Conservation (phyloP, 176 grass and related monocot genomes). For the Cenchrus americanus region DNA sequence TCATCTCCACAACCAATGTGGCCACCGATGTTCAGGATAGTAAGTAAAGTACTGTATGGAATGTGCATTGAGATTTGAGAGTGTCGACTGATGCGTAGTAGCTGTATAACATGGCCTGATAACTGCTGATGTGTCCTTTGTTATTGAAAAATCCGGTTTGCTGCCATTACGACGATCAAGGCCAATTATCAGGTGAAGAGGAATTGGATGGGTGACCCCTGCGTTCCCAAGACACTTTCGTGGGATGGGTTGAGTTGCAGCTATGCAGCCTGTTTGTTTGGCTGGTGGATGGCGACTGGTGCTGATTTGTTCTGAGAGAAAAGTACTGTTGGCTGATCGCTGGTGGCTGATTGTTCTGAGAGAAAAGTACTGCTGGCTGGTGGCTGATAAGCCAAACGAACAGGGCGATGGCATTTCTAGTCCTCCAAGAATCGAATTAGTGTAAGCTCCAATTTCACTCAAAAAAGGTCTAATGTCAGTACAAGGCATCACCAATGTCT, state of each 20-base stretch:
- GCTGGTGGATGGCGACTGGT: too few relatives aligned
- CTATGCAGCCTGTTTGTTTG: too few relatives aligned
- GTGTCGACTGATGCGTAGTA: neutral
- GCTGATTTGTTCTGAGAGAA: too few relatives aligned
- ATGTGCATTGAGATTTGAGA: neutral
- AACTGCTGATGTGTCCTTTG: neutral
- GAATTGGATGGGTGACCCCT: slow-evolving; percentile 73
- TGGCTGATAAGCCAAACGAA: too few relatives aligned
- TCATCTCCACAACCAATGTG: slow-evolving; percentile 29
- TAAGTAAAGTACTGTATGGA: slow-evolving; percentile 18
- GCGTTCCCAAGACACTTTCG: slow-evolving; percentile 43
- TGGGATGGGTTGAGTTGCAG: slow-evolving; percentile 71
- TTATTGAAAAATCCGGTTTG: neutral
- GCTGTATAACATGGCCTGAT: neutral
- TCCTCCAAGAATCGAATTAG: slow-evolving; percentile 44
- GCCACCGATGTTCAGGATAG: slow-evolving; percentile 41
- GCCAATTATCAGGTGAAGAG: slow-evolving; percentile 38
- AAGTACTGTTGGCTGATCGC: too few relatives aligned
- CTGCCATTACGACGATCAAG: slow-evolving; percentile 61
- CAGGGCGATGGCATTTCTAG: slow-evolving; percentile 25
- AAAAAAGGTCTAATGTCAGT: neutral
- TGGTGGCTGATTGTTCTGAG: too few relatives aligned
- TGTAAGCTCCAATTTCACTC: slow-evolving; percentile 49
- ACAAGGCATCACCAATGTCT: too few relatives aligned
- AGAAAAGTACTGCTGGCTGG: too few relatives aligned